Base-by-base conservation (phyloP, 2,329 filamentous ascomycete genomes). In the Epichloe gansuensis region DNA sequence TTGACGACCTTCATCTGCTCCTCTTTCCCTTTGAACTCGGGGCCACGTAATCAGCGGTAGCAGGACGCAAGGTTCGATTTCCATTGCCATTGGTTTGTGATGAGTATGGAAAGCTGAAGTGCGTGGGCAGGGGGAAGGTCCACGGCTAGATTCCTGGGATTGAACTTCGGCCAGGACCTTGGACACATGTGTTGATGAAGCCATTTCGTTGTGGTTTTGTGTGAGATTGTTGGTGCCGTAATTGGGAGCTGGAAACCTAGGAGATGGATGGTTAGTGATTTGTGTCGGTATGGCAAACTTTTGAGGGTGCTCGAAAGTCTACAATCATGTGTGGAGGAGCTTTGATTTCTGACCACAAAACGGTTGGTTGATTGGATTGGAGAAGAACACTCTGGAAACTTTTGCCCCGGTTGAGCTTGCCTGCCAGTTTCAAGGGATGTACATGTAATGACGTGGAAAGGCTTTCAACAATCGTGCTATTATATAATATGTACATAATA, bases 11-110 rank as follows among this genome's bases (percentile, higher is more conserved):
- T 80, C 83, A 95, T 95, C 76, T 98, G 93, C 67, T 89, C 83
- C 58, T 83, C 77, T 74, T 95, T 96, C 67, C 91, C 93, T 67
- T 89, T 84, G 65, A 98, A 98, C 57, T 90, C 89, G 46, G 91
- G 25, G 93, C 91, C 58, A 95, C 85, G 73, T 98, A 98, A 64
- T 93, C 93, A 39, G 94, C 86, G 34, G 91, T 93, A 60, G 89
- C 86, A 59, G 93, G 93, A 21, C 90, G 88, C 54, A 97, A 75
- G 52, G 91, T 77, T 52, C 86, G 81, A 66, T 88, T 82, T 54
- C 81, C 80, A 69, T 83, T 78, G 66, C 77, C 70, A 64, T 77
- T 72, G 60, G 68, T 56, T 62, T 67, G 72, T 62, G 65, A 71
- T 70, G 63, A 71, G 53, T 79, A 75, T 13, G 86, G 84, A 23